Base-by-base conservation (phyloP, 345 rosid genomes). In the Rhodamnia rubescens region DNA sequence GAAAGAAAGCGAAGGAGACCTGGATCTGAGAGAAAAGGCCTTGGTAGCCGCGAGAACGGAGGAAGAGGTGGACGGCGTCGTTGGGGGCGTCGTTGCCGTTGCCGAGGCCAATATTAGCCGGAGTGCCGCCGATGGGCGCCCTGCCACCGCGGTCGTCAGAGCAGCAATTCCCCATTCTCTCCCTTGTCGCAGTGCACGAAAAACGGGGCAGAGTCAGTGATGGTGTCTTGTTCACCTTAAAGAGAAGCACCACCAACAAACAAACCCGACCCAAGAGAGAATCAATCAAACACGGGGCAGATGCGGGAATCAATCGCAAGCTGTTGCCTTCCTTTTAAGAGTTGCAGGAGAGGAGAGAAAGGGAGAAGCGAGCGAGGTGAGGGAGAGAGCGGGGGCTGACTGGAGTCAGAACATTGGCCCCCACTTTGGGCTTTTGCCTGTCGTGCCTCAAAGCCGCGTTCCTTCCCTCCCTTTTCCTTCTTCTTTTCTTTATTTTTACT, bases 1-100 rank as follows among this genome's bases (percentile, higher is more conserved):
- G 16, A 52, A 84, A 49, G 22, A 12, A 74, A 87, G 82, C 78
- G 47, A 29, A 16, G 59, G 26, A 82, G 84, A 95, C 99, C 96
- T 97, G 98, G 95, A 97, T 94, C 94, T 93, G 96, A 85, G 96
- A 92, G 89, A 86, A 93, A 78, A 91, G 90, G 86, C 98, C 92
- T 52, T 86, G 87, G 90, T 86, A 88, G 84, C 98, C 99, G 75
- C 95, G 97, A 85, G 95, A 89, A 89, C 91, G 91, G 85, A 93
- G 91, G 88, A 91, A 93, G 80, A 51, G 53, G 85, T 94, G 95
- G n/a, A 92, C 92, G 82, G 97, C 98, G 88, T 95, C 97, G 90
- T 94, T 95, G 42, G 91, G 83, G 83, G 85, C 78, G 85, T 86
- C 86, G 78, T 82, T 53, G 81, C 78, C 78, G 47, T 69, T 69